Percentiles rank a stretch among this genome's conserved stretches.
These are phyloP conservation scores for Cadophora luteo-olivacea DNA, from an alignment of 2,329 filamentous ascomycete species.

Conservation along the genomic window DNA sequence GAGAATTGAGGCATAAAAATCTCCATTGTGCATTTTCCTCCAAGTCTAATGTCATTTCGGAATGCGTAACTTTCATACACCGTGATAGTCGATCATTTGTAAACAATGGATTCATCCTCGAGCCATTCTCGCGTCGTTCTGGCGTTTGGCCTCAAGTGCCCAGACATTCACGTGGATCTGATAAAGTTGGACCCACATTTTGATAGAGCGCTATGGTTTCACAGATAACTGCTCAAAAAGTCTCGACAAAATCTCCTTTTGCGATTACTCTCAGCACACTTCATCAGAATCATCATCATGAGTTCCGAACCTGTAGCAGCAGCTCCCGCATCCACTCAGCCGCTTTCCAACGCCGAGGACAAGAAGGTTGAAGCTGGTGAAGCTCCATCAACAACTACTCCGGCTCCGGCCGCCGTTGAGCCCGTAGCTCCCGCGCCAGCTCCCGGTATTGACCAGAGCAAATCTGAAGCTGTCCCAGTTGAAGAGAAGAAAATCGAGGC, in stretches of 20 bases:
- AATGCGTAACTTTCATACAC: neutral
- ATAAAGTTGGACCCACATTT: conserved; percentile 24
- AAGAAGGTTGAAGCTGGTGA: conserved; percentile 27
- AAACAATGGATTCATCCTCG: neutral
- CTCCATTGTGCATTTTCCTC: conserved; percentile 9
- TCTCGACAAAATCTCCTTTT: conserved; percentile 13
- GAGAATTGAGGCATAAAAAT: neutral
- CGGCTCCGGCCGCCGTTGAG: conserved; percentile 21
- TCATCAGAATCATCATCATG: conserved; percentile 28
- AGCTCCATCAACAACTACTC: conserved; percentile 23
- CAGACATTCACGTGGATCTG: neutral
- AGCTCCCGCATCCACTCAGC: conserved; percentile 27
- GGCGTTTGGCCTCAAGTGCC: neutral
- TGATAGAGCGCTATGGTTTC: conserved; percentile 22
- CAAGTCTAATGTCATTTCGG: neutral
- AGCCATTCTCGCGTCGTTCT: neutral
- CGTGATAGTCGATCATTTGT: neutral
- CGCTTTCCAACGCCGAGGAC: conserved; percentile 26
- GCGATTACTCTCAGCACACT: neutral
- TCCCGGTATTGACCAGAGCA: conserved; percentile 6
- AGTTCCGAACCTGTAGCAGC: conserved; percentile 35
- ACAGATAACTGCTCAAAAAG: conserved; percentile 29
- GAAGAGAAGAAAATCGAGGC: conserved; percentile 16
- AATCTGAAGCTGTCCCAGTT: neutral
- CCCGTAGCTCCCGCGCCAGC: conserved; percentile 12